Evolutionary conservation across 192 early-diverging fungal genomes (phyloP), one percentile per base, ranked within the genome.

Genomic region (Geosiphon pyriformis): DNA sequence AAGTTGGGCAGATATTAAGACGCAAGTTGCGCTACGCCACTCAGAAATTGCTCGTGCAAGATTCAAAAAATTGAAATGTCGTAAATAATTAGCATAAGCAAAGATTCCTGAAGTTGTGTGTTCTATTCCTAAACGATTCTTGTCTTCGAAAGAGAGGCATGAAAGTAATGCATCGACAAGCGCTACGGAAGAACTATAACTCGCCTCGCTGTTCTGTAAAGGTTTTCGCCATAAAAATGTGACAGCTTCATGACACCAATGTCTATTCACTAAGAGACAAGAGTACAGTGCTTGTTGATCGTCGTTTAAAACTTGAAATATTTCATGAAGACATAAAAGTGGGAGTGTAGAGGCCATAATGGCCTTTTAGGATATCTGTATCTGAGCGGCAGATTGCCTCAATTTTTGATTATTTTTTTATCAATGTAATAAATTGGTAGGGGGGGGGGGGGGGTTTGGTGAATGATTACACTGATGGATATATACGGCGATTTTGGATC

Each of bases 261-360:
- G 52, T 23, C 52, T n/a, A 26, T 54, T 54, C 26, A 54, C 52
- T 26, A 54, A 54, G 6, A 54, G 20, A 23, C 20, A 54, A 54
- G 52, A 54, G 52, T 54, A 20, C 8, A 54, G 20, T 29, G 27
- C 25, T 20, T 23, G 12, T 26, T 12, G 53, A 29, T 55, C 53
- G 20, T 55, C 53, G 12, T 20, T 26, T 23, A 55, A 20, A 12
- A 27, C 12, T 55, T 55, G 22, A 4, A 55, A 55, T 20, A 55
- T 55, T 12, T 55, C 27, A 23, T 55, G 53, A 55, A 55, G 53
- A 55, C 20, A 27, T 20, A 55, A 29, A 20, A 29, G 11, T 23
- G 53, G 53, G 23, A 55, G 53, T 26, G 53, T 55, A 27, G 53
- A 20, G 20, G 53, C 53, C 53, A 55, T 55, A 42, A 42, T 42